Percentiles rank a stretch among this genome's conserved stretches.
phyloP scores from a whole-genome alignment of 768 basidiomycete species.

The Leccinum aurantiacum region DNA sequence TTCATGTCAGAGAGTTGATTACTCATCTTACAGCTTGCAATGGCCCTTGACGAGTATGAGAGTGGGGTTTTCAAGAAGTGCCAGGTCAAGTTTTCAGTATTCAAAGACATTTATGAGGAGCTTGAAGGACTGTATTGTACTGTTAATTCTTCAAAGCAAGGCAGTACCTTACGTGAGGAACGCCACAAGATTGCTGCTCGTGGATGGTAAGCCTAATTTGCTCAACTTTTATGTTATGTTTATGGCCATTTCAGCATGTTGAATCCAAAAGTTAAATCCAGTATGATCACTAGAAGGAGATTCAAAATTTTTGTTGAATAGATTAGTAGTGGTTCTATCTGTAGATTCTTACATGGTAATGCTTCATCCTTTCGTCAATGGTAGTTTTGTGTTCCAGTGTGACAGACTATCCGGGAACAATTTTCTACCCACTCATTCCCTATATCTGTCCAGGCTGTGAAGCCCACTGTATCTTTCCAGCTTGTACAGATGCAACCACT shows the following conservation, averaged over 20 bases:
- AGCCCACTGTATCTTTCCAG: too few relatives aligned
- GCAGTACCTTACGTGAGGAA: not conserved
- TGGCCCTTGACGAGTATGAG: not conserved
- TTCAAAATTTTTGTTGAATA: not conserved
- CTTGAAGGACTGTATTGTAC: not conserved
- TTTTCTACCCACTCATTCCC: too few relatives aligned
- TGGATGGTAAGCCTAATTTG: not conserved
- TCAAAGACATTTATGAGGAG: not conserved
- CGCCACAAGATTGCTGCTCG: not conserved
- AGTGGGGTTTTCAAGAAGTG: not conserved
- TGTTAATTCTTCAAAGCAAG: not conserved
- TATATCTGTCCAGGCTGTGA: too few relatives aligned
- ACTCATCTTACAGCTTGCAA: not conserved
- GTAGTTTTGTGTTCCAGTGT: too few relatives aligned
- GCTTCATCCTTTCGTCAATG: not conserved
- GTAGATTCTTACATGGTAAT: not conserved
- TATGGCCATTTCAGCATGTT: not conserved
- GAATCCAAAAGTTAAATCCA: not conserved
- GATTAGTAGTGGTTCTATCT: not conserved
- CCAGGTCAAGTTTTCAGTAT: not conserved
- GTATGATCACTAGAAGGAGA: not conserved
- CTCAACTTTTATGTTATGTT: not conserved
- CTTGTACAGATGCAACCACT: too few relatives aligned
- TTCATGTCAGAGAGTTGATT: too few relatives aligned
- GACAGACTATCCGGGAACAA: too few relatives aligned